Percentiles rank a stretch among this genome's conserved stretches.
phyloP scores from a whole-genome alignment of 257 asterid species.

The Rubia yunnanensis region DNA sequence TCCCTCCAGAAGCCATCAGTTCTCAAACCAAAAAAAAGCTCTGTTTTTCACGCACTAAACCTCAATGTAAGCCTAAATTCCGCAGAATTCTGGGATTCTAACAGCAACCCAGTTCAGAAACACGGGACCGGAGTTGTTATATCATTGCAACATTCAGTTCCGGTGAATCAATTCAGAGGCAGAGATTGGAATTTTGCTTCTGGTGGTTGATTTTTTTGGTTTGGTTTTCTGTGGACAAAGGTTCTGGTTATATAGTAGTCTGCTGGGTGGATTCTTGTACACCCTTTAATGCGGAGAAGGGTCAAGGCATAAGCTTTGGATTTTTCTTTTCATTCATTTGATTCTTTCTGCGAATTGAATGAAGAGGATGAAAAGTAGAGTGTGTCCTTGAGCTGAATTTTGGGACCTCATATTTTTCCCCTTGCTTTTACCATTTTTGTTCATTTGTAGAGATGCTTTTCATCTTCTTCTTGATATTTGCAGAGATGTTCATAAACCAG shows the following conservation, averaged over 20 bases:
- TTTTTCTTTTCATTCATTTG: not conserved
- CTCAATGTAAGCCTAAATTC: not conserved
- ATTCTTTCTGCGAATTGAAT: not conserved
- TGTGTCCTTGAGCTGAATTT: not conserved
- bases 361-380: not conserved
- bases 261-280: not conserved
- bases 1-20: conserved; percentile 35
- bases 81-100: not conserved
- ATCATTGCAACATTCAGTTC: not conserved
- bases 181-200: too few relatives aligned
- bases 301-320: not conserved
- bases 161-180: too few relatives aligned
- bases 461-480: too few relatives aligned
- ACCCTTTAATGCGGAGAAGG: not conserved
- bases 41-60: not conserved
- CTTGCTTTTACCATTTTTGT: not conserved
- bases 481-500: too few relatives aligned
- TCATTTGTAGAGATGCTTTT: not conserved
- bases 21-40: too few relatives aligned
- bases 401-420: not conserved
- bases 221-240: not conserved
- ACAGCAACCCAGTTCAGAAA: not conserved
- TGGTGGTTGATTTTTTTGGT: not conserved
- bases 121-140: not conserved
- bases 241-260: not conserved